Evolutionary conservation across 2,329 filamentous ascomycete genomes (phyloP).

Genomic region (Bisporella sp.): DNA sequence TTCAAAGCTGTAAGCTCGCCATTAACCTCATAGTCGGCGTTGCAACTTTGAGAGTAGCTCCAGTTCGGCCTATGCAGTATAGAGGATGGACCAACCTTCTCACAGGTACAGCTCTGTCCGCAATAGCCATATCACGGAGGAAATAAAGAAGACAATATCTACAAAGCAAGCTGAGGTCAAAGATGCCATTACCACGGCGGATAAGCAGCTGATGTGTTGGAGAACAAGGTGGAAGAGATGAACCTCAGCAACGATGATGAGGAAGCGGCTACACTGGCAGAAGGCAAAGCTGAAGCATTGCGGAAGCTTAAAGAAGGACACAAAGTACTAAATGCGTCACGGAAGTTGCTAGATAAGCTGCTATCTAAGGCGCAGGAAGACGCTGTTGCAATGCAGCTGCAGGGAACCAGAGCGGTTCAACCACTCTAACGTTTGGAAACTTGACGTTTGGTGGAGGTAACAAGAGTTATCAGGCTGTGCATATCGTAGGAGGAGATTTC

Average conservation of each 20-base stretch:
- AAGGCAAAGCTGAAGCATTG: conserved; percentile 14
- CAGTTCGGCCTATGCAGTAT: conserved; percentile 9
- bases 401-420: conserved; percentile 10
- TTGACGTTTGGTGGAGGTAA: conserved; percentile 3
- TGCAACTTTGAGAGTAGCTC: conserved; percentile 25
- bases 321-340: conserved; percentile 13
- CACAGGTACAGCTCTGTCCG: conserved; percentile 27
- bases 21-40: conserved; percentile 25
- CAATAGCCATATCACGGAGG: conserved; percentile 26
- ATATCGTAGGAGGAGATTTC: conserved; percentile 8
- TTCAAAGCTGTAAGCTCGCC: conserved; percentile 27
- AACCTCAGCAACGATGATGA: conserved; percentile 16
- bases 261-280: conserved; percentile 4
- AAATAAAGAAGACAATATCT: conserved; percentile 26
- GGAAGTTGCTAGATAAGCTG: conserved; percentile 17
- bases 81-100: conserved; percentile 13
- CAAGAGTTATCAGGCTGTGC: conserved; percentile 14
- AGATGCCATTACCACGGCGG: conserved; percentile 19
- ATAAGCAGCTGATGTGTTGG: conserved; percentile 20
- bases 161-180: conserved; percentile 23
- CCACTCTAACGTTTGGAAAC: conserved; percentile 14
- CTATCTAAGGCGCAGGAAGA: conserved; percentile 18
- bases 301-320: conserved; percentile 18
- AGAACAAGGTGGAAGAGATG: conserved; percentile 24
- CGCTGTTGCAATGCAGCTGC: conserved; percentile 14